A percentile compares a stretch with the other conserved stretches of the same genome.
Conservation (phyloP, 305 asterid genomes). For the Rubia peregrina region DNA sequence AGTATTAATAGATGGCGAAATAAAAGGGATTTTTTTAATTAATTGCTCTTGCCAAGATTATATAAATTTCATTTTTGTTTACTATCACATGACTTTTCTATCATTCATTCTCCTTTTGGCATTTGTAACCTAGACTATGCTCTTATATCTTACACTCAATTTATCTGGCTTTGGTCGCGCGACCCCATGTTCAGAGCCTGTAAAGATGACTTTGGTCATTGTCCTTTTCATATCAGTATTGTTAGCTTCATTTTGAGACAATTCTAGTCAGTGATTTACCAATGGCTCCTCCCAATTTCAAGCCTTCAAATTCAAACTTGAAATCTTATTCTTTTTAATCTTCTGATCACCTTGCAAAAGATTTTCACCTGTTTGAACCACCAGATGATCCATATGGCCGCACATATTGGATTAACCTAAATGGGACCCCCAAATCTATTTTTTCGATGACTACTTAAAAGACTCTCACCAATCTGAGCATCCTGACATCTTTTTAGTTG, state of each 20-base stretch:
- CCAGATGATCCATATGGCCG: too few species aligned
- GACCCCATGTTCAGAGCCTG: neutral
- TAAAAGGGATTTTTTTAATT: neutral
- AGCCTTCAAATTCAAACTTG: conserved; percentile 4
- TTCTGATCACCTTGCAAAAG: neutral
- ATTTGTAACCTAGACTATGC: conserved; percentile 1
- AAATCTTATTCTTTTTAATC: conserved; percentile 36
- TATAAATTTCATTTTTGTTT: too few species aligned
- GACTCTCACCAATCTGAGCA: conserved; percentile 17
- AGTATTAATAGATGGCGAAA: neutral
- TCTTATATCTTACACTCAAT: neutral
- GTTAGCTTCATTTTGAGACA: conserved; percentile 51
- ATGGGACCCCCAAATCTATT: conserved; percentile 36
- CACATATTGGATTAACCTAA: conserved; percentile 10
- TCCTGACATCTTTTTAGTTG: too few species aligned
- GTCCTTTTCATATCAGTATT: conserved; percentile 38
- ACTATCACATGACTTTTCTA: neutral
- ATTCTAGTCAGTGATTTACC: conserved; percentile 35
- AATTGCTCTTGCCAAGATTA: too few species aligned
- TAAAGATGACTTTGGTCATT: conserved; percentile 30
- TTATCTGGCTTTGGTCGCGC: neutral
- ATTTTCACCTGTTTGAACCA: too few species aligned
- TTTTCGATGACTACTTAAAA: neutral
- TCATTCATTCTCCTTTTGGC: neutral
- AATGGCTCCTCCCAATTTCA: conserved; percentile 44